phyloP scores from a whole-genome alignment of 495 filamentous ascomycete species.

The Acidiella bohemica region DNA sequence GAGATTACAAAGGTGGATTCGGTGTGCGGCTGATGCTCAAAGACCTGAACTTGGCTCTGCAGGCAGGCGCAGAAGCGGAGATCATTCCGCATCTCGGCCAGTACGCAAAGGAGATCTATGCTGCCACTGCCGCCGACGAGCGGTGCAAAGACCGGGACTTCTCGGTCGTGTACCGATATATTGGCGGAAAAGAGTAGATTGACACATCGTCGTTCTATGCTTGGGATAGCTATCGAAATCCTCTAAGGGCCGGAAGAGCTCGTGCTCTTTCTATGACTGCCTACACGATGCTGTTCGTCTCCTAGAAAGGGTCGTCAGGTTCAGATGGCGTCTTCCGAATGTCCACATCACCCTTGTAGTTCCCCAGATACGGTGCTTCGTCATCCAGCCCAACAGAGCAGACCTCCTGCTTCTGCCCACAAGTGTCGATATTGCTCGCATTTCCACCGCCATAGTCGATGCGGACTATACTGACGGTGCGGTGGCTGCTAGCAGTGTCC shows the following conservation, averaged over 20 bases:
- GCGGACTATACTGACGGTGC: conserved; percentile 24
- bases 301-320: conserved; percentile 5
- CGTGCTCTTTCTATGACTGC: neutral
- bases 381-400: conserved; percentile 8
- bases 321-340: conserved; percentile 35
- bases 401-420: conserved; percentile 27
- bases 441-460: conserved; percentile 31
- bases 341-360: conserved; percentile 34
- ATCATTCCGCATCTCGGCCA: conserved; percentile 24
- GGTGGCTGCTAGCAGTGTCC: conserved; percentile 4
- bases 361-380: conserved; percentile 23
- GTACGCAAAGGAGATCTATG: conserved; percentile 27
- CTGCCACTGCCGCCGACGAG: conserved; percentile 21
- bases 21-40: conserved; percentile 77
- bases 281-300: conserved; percentile 7
- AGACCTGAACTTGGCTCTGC: conserved; percentile 29
- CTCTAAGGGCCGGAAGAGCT: too few relatives aligned
- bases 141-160: conserved; percentile 30
- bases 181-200: conserved; percentile 26
- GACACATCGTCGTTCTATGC: neutral
- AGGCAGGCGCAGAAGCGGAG: conserved; percentile 22
- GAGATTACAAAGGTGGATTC: conserved; percentile 71
- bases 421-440: conserved; percentile 26
- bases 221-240: too few relatives aligned
- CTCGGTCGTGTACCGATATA: conserved; percentile 31